A percentile compares a stretch with the other conserved stretches of the same genome.
These are phyloP conservation scores for Jamesozyma gamospora DNA, from an alignment of 805 yeast species.

Conservation along the genomic window DNA sequence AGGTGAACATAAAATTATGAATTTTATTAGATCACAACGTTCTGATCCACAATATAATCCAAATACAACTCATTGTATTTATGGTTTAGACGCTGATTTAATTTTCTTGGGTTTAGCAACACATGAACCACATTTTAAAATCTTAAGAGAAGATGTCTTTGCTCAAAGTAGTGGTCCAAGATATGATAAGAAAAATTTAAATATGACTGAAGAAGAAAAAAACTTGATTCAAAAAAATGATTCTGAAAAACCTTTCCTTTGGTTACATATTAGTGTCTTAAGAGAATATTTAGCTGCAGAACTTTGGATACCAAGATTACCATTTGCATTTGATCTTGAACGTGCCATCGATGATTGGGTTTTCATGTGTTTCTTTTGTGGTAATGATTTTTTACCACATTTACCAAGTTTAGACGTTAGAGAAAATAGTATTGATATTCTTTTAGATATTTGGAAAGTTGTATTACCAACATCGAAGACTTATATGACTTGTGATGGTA, in stretches of 20 bases:
- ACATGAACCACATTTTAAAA: constrained; percentile 93
- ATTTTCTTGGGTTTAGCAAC: constrained; percentile 93
- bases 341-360: constrained; percentile 98
- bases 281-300: constrained; percentile 85
- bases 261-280: constrained; percentile 83
- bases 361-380: constrained; percentile 96
- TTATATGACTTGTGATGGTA: constrained; percentile 86
- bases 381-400: constrained; percentile 97
- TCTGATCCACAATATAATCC: constrained; percentile 81
- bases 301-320: constrained; percentile 54
- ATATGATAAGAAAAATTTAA: constrained; percentile 11
- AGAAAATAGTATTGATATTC: constrained; percentile 80
- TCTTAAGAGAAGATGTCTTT: constrained; percentile 92
- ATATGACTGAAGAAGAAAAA: constrained; percentile 50
- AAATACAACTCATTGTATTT: constrained; percentile 90
- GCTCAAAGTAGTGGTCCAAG: constrained; percentile 44
- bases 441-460: constrained; percentile 77
- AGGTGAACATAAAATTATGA: constrained; percentile 98
- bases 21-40: constrained; percentile 83
- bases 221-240: constrained; percentile 29
- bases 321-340: constrained; percentile 77
- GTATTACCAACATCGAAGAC: constrained; percentile 56
- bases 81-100: constrained; percentile 96
- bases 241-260: constrained; percentile 70
- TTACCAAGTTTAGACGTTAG: constrained; percentile 90